Percentiles rank a stretch among this genome's conserved stretches.
These are phyloP conservation scores for Agroathelia rolfsii DNA, from an alignment of 1,284 basidiomycete species.

Conservation along the genomic window DNA sequence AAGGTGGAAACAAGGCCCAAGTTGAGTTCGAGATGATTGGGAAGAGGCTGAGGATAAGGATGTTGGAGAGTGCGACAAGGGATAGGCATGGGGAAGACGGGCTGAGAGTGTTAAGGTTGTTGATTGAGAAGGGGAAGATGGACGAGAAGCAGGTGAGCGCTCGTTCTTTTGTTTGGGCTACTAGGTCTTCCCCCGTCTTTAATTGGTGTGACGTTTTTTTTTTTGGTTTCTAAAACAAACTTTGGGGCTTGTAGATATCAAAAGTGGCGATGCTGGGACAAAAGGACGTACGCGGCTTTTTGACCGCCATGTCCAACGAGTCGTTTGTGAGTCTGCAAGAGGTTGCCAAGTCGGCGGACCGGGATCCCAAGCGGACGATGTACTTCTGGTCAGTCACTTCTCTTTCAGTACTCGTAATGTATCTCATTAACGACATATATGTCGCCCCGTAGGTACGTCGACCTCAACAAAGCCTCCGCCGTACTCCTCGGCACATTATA, in stretches of 20 bases:
- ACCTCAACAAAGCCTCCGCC: slow-evolving; percentile 72
- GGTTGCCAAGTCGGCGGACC: slow-evolving; percentile 80
- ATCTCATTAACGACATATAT: slow-evolving; percentile 1
- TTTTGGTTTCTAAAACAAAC: not conserved
- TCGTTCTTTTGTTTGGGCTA: too few species aligned
- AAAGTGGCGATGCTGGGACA: slow-evolving; percentile 89
- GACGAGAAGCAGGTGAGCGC: slow-evolving; percentile 90
- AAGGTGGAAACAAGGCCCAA: slow-evolving; percentile 63
- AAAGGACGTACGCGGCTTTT: slow-evolving; percentile 76
- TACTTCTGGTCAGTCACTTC: slow-evolving; percentile 66
- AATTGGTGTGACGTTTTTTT: slow-evolving; percentile 8
- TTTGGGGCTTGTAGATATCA: slow-evolving; percentile 54
- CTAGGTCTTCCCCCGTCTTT: too few species aligned
- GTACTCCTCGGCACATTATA: slow-evolving; percentile 70
- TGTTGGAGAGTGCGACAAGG: slow-evolving; percentile 74
- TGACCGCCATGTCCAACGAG: slow-evolving; percentile 72
- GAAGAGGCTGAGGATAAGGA: slow-evolving; percentile 56
- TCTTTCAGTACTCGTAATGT: not conserved
- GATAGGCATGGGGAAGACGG: slow-evolving; percentile 83
- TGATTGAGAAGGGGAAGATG: slow-evolving; percentile 88
- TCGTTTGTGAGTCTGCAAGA: slow-evolving; percentile 84
- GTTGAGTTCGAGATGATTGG: slow-evolving; percentile 79
- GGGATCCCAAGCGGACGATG: slow-evolving; percentile 77
- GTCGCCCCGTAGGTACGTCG: slow-evolving; percentile 56
- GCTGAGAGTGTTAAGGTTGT: slow-evolving; percentile 73